phyloP scores from a whole-genome alignment of 768 basidiomycete species.

The Mycena kentingensis region DNA sequence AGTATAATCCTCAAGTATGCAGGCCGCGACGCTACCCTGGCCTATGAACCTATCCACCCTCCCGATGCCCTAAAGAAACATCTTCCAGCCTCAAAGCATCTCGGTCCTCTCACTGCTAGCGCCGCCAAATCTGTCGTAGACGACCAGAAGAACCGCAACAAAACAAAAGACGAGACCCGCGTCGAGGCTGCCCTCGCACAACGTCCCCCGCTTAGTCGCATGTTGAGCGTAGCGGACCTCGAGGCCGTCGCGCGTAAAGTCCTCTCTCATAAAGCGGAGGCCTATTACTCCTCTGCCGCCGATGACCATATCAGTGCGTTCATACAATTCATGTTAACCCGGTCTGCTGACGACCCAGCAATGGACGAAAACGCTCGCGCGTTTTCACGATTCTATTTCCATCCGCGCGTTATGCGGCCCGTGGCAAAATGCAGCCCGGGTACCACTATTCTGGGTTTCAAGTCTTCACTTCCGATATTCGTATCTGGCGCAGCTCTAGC shows the following conservation, averaged over 20 bases:
- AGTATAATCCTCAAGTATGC: conserved; percentile 82
- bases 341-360: conserved; percentile 39
- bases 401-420: conserved; percentile 75
- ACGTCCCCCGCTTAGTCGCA: conserved; percentile 67
- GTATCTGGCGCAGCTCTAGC: conserved; percentile 83
- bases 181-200: conserved; percentile 60
- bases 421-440: conserved; percentile 68
- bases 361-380: conserved; percentile 71
- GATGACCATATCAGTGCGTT: conserved; percentile 82
- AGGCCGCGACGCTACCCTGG: conserved; percentile 80
- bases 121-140: conserved; percentile 41
- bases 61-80: conserved; percentile 76
- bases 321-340: neutral
- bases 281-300: conserved; percentile 84
- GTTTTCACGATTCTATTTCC: conserved; percentile 86
- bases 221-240: conserved; percentile 79
- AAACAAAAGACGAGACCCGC: conserved; percentile 71
- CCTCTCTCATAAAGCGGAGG: conserved; percentile 72
- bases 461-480: conserved; percentile 76
- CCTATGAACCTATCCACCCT: conserved; percentile 83
- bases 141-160: conserved; percentile 42
- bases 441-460: conserved; percentile 72
- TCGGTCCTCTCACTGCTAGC: conserved; percentile 61
- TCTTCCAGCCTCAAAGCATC: conserved; percentile 67
- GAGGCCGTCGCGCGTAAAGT: conserved; percentile 76